Conservation (phyloP, 805 yeast species). For the Monosporozyma aquatica region DNA sequence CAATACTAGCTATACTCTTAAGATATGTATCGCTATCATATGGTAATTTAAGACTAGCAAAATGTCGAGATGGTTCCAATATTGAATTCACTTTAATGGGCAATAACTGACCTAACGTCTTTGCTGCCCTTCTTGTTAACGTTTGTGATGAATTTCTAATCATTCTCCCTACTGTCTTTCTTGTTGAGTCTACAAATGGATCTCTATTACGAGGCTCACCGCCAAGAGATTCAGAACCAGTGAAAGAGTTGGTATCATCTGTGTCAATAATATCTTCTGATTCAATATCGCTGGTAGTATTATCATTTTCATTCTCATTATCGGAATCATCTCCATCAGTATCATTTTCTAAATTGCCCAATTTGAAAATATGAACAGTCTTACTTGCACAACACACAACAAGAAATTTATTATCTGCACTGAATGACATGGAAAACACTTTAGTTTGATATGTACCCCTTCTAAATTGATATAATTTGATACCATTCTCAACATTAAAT, state of each 20-base stretch:
- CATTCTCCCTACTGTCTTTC: constrained; percentile 66
- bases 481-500: constrained; percentile 54
- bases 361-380: constrained; percentile 83
- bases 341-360: constrained; percentile 29
- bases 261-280: constrained; percentile 13
- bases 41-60: constrained; percentile 77
- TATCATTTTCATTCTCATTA: too few relatives aligned
- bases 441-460: constrained; percentile 79
- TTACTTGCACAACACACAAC: constrained; percentile 85
- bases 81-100: constrained; percentile 72
- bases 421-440: constrained; percentile 69
- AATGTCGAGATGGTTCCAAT: constrained; percentile 83
- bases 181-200: constrained; percentile 61
- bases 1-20: constrained; percentile 26
- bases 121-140: constrained; percentile 74
- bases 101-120: constrained; percentile 76
- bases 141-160: constrained; percentile 71
- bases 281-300: constrained; percentile 17
- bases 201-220: constrained; percentile 6
- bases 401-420: constrained; percentile 56
- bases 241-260: constrained; percentile 4
- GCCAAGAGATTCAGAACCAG: not conserved
- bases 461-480: constrained; percentile 54
- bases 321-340: not conserved
- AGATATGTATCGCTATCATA: constrained; percentile 16